Conservation (phyloP, 2,329 filamentous ascomycete species). For the Hypoxylon sp. region DNA sequence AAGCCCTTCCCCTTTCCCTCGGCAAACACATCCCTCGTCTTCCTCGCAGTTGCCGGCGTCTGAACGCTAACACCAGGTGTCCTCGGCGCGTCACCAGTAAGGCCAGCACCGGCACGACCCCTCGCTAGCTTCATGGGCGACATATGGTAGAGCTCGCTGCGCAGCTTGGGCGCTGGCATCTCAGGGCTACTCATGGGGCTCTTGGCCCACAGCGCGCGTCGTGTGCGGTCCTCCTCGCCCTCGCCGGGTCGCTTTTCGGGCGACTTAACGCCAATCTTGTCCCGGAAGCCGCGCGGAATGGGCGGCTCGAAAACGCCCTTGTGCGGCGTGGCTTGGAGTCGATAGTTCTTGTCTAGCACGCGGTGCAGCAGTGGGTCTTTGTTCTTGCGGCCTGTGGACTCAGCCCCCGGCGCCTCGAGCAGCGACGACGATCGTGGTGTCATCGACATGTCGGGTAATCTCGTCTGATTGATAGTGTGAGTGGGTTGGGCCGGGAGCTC, state of each 20-base stretch:
- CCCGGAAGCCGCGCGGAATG: constrained; percentile 46
- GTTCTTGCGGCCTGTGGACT: constrained; percentile 54
- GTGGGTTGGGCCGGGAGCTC: constrained; percentile 65
- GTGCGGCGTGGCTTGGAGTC: constrained; percentile 91
- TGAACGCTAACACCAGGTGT: constrained; percentile 90
- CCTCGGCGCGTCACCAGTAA: constrained; percentile 64
- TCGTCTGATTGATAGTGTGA: constrained; percentile 61
- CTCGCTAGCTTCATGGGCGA: constrained; percentile 71
- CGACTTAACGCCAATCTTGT: constrained; percentile 35
- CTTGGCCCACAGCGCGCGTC: constrained; percentile 62
- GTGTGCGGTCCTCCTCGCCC: constrained; percentile 53
- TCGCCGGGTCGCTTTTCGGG: constrained; percentile 49
- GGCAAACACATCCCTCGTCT: constrained; percentile 65
- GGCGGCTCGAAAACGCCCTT: constrained; percentile 59
- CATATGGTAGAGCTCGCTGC: constrained; percentile 83
- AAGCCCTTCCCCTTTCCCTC: constrained; percentile 44
- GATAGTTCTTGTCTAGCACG: constrained; percentile 95
- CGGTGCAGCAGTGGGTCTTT: constrained; percentile 88
- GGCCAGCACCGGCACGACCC: constrained; percentile 55
- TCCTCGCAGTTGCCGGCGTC: constrained; percentile 73
- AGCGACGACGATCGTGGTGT: constrained; percentile 70
- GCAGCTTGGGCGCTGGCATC: constrained; percentile 83
- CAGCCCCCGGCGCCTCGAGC: constrained; percentile 56
- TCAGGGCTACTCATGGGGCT: constrained; percentile 80
- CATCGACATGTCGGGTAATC: constrained; percentile 73